phyloP scores from a whole-genome alignment of 257 asterid species.

The Solanum bukasovii region DNA sequence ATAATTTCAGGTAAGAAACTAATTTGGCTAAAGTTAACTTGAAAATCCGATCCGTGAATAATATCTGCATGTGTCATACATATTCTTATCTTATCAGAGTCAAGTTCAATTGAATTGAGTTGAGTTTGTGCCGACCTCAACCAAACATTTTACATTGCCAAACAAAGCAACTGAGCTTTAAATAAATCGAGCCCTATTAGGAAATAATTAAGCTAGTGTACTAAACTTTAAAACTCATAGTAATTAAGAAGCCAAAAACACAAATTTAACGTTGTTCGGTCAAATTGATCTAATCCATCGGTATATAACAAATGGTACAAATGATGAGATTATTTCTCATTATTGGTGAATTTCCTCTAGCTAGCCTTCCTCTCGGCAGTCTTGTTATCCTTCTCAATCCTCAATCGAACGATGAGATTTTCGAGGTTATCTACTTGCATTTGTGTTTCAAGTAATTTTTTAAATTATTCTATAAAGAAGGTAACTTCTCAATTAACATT shows the following conservation, averaged over 20 bases:
- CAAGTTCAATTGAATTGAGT: neutral
- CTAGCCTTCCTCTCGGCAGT: neutral
- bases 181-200: no score
- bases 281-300: neutral
- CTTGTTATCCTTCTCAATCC: no score
- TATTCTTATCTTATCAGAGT: neutral
- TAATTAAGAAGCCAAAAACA: no score
- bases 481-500: neutral
- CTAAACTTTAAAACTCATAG: no score
- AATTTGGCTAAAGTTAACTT: neutral
- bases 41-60: neutral
- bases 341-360: no score
- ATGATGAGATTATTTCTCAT: no score
- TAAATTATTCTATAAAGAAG: neutral
- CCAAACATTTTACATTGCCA: neutral
- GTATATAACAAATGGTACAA: no score
- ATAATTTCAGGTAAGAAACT: neutral
- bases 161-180: neutral
- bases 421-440: no score
- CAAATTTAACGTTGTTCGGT: no score
- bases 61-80: neutral
- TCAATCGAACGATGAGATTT: no score
- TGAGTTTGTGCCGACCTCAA: neutral
- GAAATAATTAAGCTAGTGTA: neutral
- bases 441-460: neutral